Evolutionary conservation across 2,329 filamentous ascomycete genomes (phyloP).

Genomic region (Fusarium chuoi): DNA sequence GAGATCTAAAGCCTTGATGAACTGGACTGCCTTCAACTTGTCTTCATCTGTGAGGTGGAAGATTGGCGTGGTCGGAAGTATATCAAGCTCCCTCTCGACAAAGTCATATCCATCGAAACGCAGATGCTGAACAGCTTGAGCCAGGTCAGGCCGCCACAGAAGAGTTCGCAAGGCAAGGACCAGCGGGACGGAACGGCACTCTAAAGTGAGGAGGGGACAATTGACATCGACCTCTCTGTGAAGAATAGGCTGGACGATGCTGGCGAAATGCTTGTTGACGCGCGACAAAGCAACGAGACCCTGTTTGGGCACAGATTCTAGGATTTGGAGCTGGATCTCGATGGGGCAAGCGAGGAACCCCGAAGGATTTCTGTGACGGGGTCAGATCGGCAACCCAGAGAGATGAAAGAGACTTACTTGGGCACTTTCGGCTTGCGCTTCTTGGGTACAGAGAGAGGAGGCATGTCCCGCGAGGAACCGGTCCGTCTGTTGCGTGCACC

Average conservation of each 20-base stretch:
- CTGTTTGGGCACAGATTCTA: background rate
- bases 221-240: background rate
- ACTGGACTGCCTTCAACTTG: background rate
- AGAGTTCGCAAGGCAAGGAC: background rate
- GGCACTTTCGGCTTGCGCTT: background rate
- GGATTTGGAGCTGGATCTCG: background rate
- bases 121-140: background rate
- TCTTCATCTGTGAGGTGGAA: background rate
- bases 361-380: background rate
- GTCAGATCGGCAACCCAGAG: background rate
- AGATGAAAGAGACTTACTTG: background rate
- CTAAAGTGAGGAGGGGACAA: background rate
- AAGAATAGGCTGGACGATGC: background rate
- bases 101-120: background rate
- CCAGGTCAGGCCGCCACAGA: background rate
- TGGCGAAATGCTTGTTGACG: background rate
- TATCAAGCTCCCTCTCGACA: background rate
- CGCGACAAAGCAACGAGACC: background rate
- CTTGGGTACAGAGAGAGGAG: background rate
- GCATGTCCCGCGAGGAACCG: rapidly evolving
- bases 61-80: background rate
- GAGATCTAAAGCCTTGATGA: background rate
- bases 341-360: background rate
- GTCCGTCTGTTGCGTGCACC: background rate
- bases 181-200: background rate